Conservation (phyloP, 768 basidiomycete genomes). For the Pseudohyphozyma bogoriensis region DNA sequence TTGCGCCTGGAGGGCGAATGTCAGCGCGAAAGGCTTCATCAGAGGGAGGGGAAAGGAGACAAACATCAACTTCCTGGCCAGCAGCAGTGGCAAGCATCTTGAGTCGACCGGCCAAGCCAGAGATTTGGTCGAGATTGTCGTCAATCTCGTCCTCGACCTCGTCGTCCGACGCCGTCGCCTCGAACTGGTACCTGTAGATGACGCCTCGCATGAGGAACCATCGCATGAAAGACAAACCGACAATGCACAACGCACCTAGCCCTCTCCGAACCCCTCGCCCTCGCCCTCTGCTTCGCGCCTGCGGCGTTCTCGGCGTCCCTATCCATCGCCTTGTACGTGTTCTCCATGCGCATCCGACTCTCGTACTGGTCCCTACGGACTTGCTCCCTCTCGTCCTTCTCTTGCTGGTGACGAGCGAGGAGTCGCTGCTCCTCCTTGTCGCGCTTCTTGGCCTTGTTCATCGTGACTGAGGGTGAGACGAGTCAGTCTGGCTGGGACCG, state of each 20-base stretch:
- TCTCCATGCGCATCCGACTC: slow-evolving; percentile 73
- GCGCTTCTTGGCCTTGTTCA: slow-evolving; percentile 87
- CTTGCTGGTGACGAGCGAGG: slow-evolving; percentile 74
- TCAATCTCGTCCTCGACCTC: slow-evolving; percentile 92
- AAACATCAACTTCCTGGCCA: slow-evolving; percentile 62
- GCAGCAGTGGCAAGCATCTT: slow-evolving; percentile 34
- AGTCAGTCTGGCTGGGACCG: too few relatives aligned
- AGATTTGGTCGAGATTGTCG: slow-evolving; percentile 77
- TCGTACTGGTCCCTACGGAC: slow-evolving; percentile 77
- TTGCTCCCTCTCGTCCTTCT: slow-evolving; percentile 70
- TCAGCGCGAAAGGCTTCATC: background rate
- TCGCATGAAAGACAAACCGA: slow-evolving; percentile 47
- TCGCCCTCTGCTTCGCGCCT: slow-evolving; percentile 37
- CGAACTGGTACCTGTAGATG: slow-evolving; percentile 88
- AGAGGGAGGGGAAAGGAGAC: background rate
- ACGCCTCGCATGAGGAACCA: background rate
- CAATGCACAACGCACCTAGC: too few relatives aligned
- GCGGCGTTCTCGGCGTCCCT: slow-evolving; percentile 34
- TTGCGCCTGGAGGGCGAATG: slow-evolving; percentile 80
- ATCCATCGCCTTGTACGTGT: slow-evolving; percentile 52
- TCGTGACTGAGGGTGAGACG: slow-evolving; percentile 45
- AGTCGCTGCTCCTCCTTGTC: slow-evolving; percentile 75
- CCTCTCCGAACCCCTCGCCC: slow-evolving; percentile 48
- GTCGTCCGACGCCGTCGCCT: slow-evolving; percentile 79
- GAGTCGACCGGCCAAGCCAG: slow-evolving; percentile 51